These are phyloP conservation scores for Candida piceae DNA, from an alignment of 805 yeast genomes.

Conservation along the genomic window DNA sequence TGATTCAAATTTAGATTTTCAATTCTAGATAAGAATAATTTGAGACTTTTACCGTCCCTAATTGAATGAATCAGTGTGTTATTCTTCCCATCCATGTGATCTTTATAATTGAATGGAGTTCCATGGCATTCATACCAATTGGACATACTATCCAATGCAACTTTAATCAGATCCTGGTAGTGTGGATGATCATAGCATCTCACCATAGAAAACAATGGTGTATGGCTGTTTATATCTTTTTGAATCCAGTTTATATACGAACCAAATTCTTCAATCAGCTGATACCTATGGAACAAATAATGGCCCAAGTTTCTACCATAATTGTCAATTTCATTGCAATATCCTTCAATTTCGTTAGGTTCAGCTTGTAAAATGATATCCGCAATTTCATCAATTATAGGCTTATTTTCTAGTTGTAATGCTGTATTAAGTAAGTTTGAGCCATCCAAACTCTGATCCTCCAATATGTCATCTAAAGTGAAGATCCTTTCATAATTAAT, in stretches of 20 bases:
- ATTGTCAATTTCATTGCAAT: slow-evolving; percentile 47
- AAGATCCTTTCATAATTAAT: slow-evolving; percentile 43
- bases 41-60: slow-evolving; percentile 40
- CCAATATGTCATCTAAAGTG: slow-evolving; percentile 61
- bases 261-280: slow-evolving; percentile 52
- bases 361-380: slow-evolving; percentile 39
- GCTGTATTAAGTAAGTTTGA: slow-evolving; percentile 59
- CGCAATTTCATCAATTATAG: slow-evolving; percentile 42
- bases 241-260: slow-evolving; percentile 60
- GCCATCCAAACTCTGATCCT: slow-evolving; percentile 53
- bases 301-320: slow-evolving; percentile 67
- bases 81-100: slow-evolving; percentile 69
- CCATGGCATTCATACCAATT: slow-evolving; percentile 35
- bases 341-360: slow-evolving; percentile 40
- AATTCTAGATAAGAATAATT: slow-evolving; percentile 33
- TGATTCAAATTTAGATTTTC: slow-evolving; percentile 50
- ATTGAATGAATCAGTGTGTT: slow-evolving; percentile 75
- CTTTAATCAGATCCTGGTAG: slow-evolving; percentile 45
- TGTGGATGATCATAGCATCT: slow-evolving; percentile 75
- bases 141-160: slow-evolving; percentile 40
- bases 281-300: slow-evolving; percentile 54
- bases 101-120: slow-evolving; percentile 39
- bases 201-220: slow-evolving; percentile 73
- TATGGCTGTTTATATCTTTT: slow-evolving; percentile 61
- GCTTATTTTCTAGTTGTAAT: slow-evolving; percentile 46